Base-by-base conservation (phyloP, 192 early-diverging fungal species). In the Phycomyces nitens region DNA sequence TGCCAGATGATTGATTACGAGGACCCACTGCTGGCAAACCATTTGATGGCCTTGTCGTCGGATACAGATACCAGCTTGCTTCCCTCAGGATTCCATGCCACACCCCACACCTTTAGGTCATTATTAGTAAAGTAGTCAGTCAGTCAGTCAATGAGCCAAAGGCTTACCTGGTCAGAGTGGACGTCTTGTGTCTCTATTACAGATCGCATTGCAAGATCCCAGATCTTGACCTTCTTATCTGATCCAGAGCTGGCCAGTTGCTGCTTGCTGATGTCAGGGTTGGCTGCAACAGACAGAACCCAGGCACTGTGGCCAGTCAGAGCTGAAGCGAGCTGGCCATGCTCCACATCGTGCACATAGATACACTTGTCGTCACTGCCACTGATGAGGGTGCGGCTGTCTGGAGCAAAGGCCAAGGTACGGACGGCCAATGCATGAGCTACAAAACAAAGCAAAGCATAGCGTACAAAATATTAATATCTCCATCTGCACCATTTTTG, bases 351-450 rank as follows among this genome's bases (percentile, higher is more conserved):
- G 75, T 85, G 88, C 8, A 90, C 71, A 60, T 87, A 79, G 42
- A 93, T 87, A 9, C 90, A 81, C 66, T 89, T 89, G 71, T 94
- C 92, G 64, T 94, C 92, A n/a, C 84, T 89, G 26, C 83, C 90
- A 15, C 86, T 87, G 21, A 93, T 66, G 0, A 93, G 73, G 1
- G 81, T 82, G 8, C 76, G 65, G 18, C 84, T 86, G 65, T 93
- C 91, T 8, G 84, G 83, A 0, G 88, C 82, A 70, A 93, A 94
- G 16, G 83, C 73, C 15, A 94, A 49, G n/a, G 84, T 79, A 54
- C 92, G 78, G 5, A 92, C 82, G 43, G 86, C 80, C 86, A 89
- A 80, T 18, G 92, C 82, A 60, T 94, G 92, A 22, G 87, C 90
- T 88, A 70, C 14, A 56, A 40, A n/a, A 15, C n/a, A n/a, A n/a